Percentiles rank a stretch among this genome's conserved stretches.
Conservation (phyloP, 192 early-diverging fungal species). For the Chytriomyces sp. region DNA sequence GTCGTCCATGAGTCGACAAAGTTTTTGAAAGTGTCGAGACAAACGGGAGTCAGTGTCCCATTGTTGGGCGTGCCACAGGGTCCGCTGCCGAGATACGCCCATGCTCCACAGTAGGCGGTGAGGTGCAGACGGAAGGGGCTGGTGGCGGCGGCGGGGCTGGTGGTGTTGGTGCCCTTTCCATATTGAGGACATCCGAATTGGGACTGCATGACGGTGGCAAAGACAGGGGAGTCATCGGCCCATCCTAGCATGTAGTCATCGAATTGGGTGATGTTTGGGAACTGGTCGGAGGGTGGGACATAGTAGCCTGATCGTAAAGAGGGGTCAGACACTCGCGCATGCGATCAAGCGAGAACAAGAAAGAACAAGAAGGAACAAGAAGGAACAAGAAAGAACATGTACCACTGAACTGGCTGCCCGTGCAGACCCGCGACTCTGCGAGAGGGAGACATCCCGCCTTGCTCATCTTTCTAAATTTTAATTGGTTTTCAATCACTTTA, state of each 20-base stretch:
- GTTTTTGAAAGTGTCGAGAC: slow-evolving; percentile 1
- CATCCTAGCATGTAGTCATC: slow-evolving; percentile 34
- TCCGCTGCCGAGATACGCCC: slow-evolving; percentile 9
- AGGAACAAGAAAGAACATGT: too few species aligned
- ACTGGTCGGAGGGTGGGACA: background rate
- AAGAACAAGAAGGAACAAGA: too few species aligned
- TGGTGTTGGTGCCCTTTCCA: slow-evolving; percentile 7
- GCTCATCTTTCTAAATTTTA: too few species aligned
- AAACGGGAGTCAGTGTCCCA: background rate
- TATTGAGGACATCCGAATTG: slow-evolving; percentile 38
- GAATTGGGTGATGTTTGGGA: slow-evolving; percentile 37
- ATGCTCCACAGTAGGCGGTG: slow-evolving; percentile 20
- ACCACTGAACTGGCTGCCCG: too few species aligned
- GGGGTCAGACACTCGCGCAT: too few species aligned
- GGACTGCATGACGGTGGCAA: slow-evolving; percentile 19
- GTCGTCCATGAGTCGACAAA: slow-evolving; percentile 16
- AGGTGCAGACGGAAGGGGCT: slow-evolving; percentile 28
- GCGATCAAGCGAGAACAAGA: too few species aligned
- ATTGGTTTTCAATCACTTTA: too few species aligned
- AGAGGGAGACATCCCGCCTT: too few species aligned
- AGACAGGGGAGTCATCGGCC: slow-evolving; percentile 32
- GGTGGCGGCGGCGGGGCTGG: background rate
- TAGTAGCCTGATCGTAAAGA: too few species aligned
- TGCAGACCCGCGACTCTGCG: too few species aligned
- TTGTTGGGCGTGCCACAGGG: background rate